Evolutionary conservation across 345 rosid genomes (phyloP).

Genomic region (Lenwebbia sp.): DNA sequence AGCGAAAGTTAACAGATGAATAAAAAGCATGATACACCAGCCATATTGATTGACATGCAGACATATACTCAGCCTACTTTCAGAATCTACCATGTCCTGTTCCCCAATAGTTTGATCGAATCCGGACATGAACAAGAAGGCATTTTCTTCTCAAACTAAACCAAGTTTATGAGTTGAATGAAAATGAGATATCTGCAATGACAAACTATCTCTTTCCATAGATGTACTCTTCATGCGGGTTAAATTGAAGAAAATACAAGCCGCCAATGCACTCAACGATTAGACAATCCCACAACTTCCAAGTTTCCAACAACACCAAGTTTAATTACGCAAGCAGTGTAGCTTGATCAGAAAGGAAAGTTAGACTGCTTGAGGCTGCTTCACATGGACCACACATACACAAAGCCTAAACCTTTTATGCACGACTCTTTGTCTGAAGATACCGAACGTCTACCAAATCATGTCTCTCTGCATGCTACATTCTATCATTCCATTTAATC

Average conservation of each 20-base stretch:
- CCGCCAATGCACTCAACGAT: neutral
- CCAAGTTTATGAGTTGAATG: neutral
- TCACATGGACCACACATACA: neutral
- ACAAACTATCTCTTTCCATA: neutral
- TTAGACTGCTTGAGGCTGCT: neutral
- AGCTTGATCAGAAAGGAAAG: neutral
- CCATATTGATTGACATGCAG: neutral
- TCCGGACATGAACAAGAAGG: neutral
- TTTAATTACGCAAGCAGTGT: neutral
- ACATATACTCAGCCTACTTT: neutral
- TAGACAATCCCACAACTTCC: neutral
- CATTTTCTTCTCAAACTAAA: neutral
- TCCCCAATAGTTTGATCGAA: neutral
- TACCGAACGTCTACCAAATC: neutral
- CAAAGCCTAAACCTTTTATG: neutral
- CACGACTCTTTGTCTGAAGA: neutral
- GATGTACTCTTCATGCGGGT: neutral
- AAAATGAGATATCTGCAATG: neutral
- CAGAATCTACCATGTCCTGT: neutral
- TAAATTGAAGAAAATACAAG: no score
- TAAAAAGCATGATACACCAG: neutral
- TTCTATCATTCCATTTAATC: neutral
- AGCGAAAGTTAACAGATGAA: neutral
- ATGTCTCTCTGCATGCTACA: neutral
- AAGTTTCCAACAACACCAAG: neutral